phyloP scores from a whole-genome alignment of 805 yeast species.

The Kuraishia ogatae region DNA sequence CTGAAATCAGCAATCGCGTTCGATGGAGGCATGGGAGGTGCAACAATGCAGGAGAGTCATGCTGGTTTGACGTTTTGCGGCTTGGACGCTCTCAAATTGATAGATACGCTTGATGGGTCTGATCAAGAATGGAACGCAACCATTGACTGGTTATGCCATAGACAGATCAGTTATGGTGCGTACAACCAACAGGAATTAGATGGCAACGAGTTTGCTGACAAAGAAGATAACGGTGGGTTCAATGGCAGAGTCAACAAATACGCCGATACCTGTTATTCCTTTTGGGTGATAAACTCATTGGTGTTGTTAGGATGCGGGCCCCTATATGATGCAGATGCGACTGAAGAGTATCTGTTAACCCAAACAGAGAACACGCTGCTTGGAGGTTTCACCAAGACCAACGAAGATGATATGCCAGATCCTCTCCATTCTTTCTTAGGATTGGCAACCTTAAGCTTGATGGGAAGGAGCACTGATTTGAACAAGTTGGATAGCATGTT shows the following conservation, averaged over 20 bases:
- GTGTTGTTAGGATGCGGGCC: constrained; percentile 23
- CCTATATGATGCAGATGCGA: constrained; percentile 27
- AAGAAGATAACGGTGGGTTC: constrained; percentile 62
- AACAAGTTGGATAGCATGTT: constrained; percentile 11
- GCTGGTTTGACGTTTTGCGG: constrained; percentile 87
- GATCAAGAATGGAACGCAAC: constrained; percentile 28
- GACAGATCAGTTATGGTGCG: constrained; percentile 41
- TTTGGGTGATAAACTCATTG: constrained; percentile 70
- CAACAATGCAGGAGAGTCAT: constrained; percentile 56
- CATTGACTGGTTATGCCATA: constrained; percentile 48
- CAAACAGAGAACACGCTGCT: constrained; percentile 50
- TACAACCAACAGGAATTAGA: constrained; percentile 3
- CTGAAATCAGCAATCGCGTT: constrained; percentile 26
- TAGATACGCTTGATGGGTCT: constrained; percentile 17
- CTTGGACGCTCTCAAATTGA: constrained; percentile 45
- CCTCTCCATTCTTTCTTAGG: constrained; percentile 63
- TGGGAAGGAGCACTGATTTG: constrained; percentile 11
- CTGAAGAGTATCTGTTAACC: constrained; percentile 35
- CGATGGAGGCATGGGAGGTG: constrained; percentile 66
- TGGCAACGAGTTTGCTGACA: constrained; percentile 26
- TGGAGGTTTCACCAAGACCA: constrained; percentile 76
- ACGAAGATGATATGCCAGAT: constrained; percentile 49
- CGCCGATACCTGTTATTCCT: constrained; percentile 82
- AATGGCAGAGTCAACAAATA: constrained; percentile 82
- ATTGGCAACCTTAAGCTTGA: constrained; percentile 39